Percentiles rank a stretch among this genome's conserved stretches.
Evolutionary conservation across 495 filamentous ascomycete species (phyloP).

Genomic region (Arthonia radiata): DNA sequence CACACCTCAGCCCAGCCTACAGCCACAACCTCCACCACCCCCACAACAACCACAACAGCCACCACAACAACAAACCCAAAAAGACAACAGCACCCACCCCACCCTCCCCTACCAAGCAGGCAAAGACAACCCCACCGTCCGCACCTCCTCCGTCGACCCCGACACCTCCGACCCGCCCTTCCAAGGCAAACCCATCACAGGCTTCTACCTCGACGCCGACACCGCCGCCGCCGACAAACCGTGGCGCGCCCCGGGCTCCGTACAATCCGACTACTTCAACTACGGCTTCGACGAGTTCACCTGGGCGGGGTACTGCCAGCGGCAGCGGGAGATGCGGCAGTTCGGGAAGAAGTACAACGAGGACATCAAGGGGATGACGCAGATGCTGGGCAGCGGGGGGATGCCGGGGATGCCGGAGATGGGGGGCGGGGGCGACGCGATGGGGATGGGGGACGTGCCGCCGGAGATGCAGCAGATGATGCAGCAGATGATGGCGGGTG

Average conservation of each 20-base stretch:
- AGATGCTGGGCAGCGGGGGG: conserved; percentile 36
- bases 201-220: conserved; percentile 19
- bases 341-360: conserved; percentile 56
- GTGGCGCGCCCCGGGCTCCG: conserved; percentile 87
- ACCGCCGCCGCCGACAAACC: conserved; percentile 70
- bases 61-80: too few species aligned
- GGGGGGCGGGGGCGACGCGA: too few species aligned
- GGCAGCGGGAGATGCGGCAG: conserved; percentile 52
- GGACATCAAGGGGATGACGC: conserved; percentile 72
- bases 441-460: conserved; percentile 21
- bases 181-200: too few species aligned
- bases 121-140: too few species aligned
- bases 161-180: too few species aligned
- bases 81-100: too few species aligned
- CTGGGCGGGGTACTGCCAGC: conserved; percentile 82
- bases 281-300: conserved; percentile 99
- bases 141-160: too few species aligned
- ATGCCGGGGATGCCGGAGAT: conserved; percentile 35
- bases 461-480: conserved; percentile 60
- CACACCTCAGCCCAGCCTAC: too few species aligned
- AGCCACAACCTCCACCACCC: too few species aligned
- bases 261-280: conserved; percentile 94
- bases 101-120: too few species aligned
- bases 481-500: conserved; percentile 53
- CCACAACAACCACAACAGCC: too few species aligned